Evolutionary conservation across 2,329 filamentous ascomycete species (phyloP).

Genomic region (Pseudogymnoascus sp.): DNA sequence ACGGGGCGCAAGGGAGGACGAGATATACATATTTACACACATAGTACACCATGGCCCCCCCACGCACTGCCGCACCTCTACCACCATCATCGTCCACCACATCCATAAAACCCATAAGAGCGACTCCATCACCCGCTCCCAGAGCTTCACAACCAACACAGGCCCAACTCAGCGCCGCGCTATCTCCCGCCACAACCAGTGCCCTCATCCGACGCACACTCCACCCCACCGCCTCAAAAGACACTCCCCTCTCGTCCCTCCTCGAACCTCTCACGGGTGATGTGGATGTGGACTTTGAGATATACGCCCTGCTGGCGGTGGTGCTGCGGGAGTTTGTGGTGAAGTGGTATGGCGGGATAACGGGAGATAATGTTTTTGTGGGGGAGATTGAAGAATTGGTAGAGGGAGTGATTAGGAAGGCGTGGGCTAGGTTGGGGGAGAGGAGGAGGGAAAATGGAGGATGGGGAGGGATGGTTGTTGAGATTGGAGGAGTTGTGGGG

Average conservation of each 20-base stretch:
- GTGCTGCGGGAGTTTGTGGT: conserved; percentile 85
- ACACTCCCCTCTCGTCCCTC: conserved; percentile 63
- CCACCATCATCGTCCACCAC: background rate
- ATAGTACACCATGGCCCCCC: background rate
- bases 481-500: conserved; percentile 81
- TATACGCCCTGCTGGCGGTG: conserved; percentile 87
- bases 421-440: conserved; percentile 69
- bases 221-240: conserved; percentile 27
- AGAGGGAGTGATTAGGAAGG: conserved; percentile 70
- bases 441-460: conserved; percentile 72
- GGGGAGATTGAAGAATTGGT: conserved; percentile 73
- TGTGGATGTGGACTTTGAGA: conserved; percentile 84
- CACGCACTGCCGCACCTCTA: background rate
- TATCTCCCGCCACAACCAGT: conserved; percentile 71
- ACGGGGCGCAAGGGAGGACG: background rate
- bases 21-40: background rate
- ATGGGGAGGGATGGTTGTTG: conserved; percentile 72
- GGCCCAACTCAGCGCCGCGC: conserved; percentile 35
- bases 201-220: conserved; percentile 76
- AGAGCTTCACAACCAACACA: background rate
- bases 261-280: conserved; percentile 88
- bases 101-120: background rate
- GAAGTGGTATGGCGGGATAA: conserved; percentile 89
- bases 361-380: conserved; percentile 79
- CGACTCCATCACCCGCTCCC: background rate